A percentile compares a stretch with the other conserved stretches of the same genome.
Evolutionary conservation across 495 filamentous ascomycete genomes (phyloP).

Genomic region (Melanomma pulvis-pyrius): DNA sequence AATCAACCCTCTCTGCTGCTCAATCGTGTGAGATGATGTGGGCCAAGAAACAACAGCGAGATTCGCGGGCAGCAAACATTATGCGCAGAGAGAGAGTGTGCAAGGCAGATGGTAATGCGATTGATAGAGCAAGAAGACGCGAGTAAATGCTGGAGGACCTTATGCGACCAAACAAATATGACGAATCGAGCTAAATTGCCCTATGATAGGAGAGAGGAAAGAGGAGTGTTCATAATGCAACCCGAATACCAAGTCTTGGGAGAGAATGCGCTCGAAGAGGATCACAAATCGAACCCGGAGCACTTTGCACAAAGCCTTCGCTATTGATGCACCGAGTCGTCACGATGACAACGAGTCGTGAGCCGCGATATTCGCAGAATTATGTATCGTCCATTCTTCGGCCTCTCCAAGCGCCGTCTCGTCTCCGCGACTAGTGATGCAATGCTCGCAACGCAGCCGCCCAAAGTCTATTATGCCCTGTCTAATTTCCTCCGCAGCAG

Average conservation of each 20-base stretch:
- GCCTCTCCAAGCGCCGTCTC: conserved; percentile 7
- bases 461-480: conserved; percentile 46
- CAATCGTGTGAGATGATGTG: conserved; percentile 10
- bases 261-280: conserved; percentile 5
- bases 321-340: not conserved
- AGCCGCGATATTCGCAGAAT: not conserved
- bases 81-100: conserved; percentile 13
- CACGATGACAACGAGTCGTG: not conserved
- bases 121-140: not conserved
- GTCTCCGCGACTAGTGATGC: conserved; percentile 5
- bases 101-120: not conserved
- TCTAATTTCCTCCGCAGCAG: conserved; percentile 88
- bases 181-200: conserved; percentile 6
- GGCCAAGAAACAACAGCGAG: conserved; percentile 12
- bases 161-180: conserved; percentile 37
- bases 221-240: conserved; percentile 26
- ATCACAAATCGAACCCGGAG: conserved; percentile 24
- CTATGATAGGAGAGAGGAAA: conserved; percentile 4
- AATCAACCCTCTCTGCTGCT: not conserved
- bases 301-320: not conserved
- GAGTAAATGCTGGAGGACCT: conserved; percentile 23
- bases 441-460: conserved; percentile 10
- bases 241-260: conserved; percentile 11
- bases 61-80: conserved; percentile 23
- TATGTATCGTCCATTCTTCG: not conserved